Evolutionary conservation across 257 asterid genomes (phyloP).

Genomic region (Nicotiana otophora): DNA sequence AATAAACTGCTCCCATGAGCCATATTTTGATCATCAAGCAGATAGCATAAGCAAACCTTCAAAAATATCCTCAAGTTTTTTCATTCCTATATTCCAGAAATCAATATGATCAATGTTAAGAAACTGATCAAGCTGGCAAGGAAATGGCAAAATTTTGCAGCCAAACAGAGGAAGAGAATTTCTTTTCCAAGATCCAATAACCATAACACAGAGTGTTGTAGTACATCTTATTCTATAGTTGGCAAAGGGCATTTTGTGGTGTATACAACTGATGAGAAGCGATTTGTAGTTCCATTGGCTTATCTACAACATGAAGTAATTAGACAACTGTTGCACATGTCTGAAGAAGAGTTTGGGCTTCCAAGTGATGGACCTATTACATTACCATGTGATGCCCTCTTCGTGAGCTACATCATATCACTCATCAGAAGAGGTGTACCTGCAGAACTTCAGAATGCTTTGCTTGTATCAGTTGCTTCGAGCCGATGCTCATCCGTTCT

Average conservation of each 20-base stretch:
- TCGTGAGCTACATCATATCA: constrained; percentile 16
- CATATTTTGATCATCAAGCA: background rate
- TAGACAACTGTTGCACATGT: constrained; percentile 26
- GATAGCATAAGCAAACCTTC: background rate
- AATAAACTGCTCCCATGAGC: background rate
- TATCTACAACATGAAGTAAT: constrained; percentile 23
- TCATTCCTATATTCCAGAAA: background rate
- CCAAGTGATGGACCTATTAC: constrained; percentile 18
- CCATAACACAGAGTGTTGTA: background rate
- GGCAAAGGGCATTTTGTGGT: constrained; percentile 30
- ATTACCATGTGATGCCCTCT: constrained; percentile 25
- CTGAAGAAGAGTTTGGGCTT: constrained; percentile 19
- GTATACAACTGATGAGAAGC: no score
- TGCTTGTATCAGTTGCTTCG: constrained; percentile 18
- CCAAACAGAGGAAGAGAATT: background rate
- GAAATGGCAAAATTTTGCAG: constrained; percentile 9
- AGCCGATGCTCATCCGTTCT: background rate
- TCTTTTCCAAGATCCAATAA: background rate
- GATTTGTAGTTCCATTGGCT: constrained; percentile 7
- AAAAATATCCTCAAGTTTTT: background rate
- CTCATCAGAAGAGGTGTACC: constrained; percentile 17
- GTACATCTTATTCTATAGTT: background rate
- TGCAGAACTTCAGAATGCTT: constrained; percentile 24
- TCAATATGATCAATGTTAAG: background rate
- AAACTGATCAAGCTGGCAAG: background rate